A percentile compares a stretch with the other conserved stretches of the same genome.
These are phyloP conservation scores for Hypoxylon sp. DNA, from an alignment of 2,329 filamentous ascomycete genomes.

Conservation along the genomic window DNA sequence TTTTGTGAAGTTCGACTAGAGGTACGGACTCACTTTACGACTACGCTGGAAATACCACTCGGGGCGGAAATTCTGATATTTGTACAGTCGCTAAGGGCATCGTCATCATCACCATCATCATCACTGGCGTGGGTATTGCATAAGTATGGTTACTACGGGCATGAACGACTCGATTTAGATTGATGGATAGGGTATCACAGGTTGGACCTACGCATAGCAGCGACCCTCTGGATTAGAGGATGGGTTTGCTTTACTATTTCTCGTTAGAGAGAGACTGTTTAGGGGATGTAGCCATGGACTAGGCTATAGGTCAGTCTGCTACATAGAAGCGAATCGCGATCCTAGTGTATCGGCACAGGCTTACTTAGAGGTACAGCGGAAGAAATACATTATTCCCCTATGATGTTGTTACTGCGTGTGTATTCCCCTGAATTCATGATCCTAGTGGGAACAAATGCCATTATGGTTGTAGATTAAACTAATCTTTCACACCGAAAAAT, in stretches of 20 bases:
- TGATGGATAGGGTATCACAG: constrained; percentile 4
- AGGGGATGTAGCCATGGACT: not conserved
- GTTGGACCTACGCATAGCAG: constrained; percentile 4
- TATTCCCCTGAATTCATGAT: not conserved
- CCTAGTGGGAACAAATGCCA: too few relatives aligned
- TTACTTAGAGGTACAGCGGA: not conserved
- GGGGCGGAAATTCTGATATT: constrained; percentile 6
- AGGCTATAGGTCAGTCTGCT: not conserved
- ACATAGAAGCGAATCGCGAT: not conserved
- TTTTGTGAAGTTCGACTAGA: constrained; percentile 10
- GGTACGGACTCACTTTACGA: not conserved
- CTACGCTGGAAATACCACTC: constrained; percentile 31
- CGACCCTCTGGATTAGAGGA: constrained; percentile 8
- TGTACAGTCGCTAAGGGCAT: constrained; percentile 11
- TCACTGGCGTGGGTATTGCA: constrained; percentile 9
- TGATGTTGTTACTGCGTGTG: not conserved
- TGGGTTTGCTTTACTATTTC: constrained; percentile 2
- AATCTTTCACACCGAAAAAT: too few relatives aligned
- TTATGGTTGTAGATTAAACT: too few relatives aligned
- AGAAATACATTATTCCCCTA: not conserved
- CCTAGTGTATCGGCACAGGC: not conserved
- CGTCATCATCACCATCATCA: constrained; percentile 5
- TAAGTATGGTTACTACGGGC: constrained; percentile 10
- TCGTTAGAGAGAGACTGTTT: not conserved
- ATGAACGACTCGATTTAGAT: constrained; percentile 12